Conservation (phyloP, 2,329 filamentous ascomycete species). For the Neonectria sp. region DNA sequence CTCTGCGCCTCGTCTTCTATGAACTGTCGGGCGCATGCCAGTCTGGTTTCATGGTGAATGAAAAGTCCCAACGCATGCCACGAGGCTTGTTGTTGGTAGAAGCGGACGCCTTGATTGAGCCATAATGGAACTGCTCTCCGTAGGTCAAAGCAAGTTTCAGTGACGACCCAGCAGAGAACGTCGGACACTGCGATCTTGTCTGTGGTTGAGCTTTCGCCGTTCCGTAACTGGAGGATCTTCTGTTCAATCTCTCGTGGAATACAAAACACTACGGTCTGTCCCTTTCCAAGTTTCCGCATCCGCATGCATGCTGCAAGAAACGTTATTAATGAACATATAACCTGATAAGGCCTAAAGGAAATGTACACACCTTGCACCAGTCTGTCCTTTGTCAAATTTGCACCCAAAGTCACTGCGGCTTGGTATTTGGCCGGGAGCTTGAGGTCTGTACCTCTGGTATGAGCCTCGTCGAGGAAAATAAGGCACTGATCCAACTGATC, state of each 20-base stretch:
- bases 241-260: conserved; percentile 71
- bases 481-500: conserved; percentile 71
- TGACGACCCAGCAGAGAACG: conserved; percentile 72
- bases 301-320: conserved; percentile 73
- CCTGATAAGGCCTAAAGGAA: too few species aligned
- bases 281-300: conserved; percentile 77
- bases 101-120: conserved; percentile 38
- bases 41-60: neutral
- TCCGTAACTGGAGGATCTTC: conserved; percentile 58
- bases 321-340: too few species aligned
- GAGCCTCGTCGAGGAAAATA: conserved; percentile 79
- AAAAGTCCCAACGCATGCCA: too few species aligned
- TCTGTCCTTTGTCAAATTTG: conserved; percentile 76
- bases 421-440: conserved; percentile 70
- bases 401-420: conserved; percentile 78
- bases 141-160: conserved; percentile 34
- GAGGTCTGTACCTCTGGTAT: conserved; percentile 80
- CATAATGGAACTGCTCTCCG: conserved; percentile 59
- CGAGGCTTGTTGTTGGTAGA: conserved; percentile 54
- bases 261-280: conserved; percentile 76
- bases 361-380: conserved; percentile 73
- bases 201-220: neutral
- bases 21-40: conserved; percentile 57
- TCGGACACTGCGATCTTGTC: conserved; percentile 65
- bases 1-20: conserved; percentile 69